Base-by-base conservation (phyloP, 139 green algal genomes). In the Chlamydomonas schloesseri region DNA sequence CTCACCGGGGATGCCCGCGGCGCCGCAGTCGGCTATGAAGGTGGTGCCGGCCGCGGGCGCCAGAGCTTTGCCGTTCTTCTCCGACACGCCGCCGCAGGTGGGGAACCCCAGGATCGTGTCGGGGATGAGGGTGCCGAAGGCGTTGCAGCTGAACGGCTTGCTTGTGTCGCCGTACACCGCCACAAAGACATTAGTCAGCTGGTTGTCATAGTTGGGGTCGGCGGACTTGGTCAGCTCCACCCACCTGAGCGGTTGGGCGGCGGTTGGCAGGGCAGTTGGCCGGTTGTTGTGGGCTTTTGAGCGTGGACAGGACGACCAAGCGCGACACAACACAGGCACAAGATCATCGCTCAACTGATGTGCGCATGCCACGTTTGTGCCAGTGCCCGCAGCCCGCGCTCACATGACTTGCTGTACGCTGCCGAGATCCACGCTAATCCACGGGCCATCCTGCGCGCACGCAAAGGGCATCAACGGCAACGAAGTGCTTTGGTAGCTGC, bases 401-500 rank as follows among this genome's bases (percentile, higher is more conserved):
- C 79, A 85, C 79, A 57, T 23, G 47, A 85, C 79, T 0, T 9
- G 28, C 47, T 77, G 65, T 21, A 24, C 17, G 9, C 2, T 36
- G 1, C 79, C 79, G 10, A 85, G 65, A 31, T 85, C 79, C 42
- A 85, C 60, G 9, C 65, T 77, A 15, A 85, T n/a, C 67, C 67
- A 76, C 18, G 79, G 79, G 46, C 79, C 79, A 21, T 85, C 79
- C 79, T 85, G 79, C 24, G n/a, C n/a, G n/a, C n/a, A n/a, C n/a
- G n/a, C n/a, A n/a, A n/a, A n/a, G n/a, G n/a, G n/a, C 42, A 50
- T 13, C 42, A 50, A 8, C 42, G 42, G 42, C 42, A 50, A 50
- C 42, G n/a, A n/a, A n/a, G n/a, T n/a, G n/a, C n/a, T n/a, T n/a
- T n/a, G n/a, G n/a, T n/a, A n/a, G n/a, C n/a, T n/a, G n/a, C n/a